These are phyloP conservation scores for Striga hermonthica DNA, from an alignment of 305 asterid species.

Conservation along the genomic window DNA sequence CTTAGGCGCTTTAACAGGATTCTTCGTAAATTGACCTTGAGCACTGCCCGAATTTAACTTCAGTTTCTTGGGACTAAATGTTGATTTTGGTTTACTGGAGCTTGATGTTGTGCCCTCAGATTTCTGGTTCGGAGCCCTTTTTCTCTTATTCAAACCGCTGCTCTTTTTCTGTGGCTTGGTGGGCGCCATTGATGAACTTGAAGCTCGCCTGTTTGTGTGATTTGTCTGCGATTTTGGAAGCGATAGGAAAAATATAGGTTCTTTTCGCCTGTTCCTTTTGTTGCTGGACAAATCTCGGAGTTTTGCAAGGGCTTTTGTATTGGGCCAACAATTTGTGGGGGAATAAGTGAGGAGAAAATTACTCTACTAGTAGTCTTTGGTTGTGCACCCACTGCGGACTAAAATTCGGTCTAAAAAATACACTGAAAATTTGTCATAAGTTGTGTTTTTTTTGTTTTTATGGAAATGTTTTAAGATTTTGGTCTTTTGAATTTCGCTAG, in stretches of 20 bases:
- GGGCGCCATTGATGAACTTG: slow-evolving; percentile 55
- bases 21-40: slow-evolving; percentile 35
- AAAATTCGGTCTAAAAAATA: no score
- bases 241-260: neutral
- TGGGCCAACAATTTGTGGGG: neutral
- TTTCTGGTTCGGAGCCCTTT: slow-evolving; percentile 38
- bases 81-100: slow-evolving; percentile 46
- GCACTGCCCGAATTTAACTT: slow-evolving; percentile 38
- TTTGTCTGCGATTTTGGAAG: slow-evolving; percentile 17
- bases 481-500: no score
- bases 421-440: no score
- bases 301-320: neutral
- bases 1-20: slow-evolving; percentile 36
- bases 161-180: slow-evolving; percentile 38
- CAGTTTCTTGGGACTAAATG: slow-evolving; percentile 41
- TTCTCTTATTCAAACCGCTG: slow-evolving; percentile 59
- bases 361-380: no score
- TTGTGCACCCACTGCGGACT: no score
- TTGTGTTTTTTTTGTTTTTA: no score
- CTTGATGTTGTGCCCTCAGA: slow-evolving; percentile 32
- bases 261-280: neutral
- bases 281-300: neutral
- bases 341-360: no score
- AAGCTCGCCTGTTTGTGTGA: slow-evolving; percentile 22
- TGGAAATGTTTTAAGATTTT: no score